Percentiles rank a stretch among this genome's conserved stretches.
Evolutionary conservation across 768 basidiomycete species (phyloP).

Genomic region (Mycena indigotica): DNA sequence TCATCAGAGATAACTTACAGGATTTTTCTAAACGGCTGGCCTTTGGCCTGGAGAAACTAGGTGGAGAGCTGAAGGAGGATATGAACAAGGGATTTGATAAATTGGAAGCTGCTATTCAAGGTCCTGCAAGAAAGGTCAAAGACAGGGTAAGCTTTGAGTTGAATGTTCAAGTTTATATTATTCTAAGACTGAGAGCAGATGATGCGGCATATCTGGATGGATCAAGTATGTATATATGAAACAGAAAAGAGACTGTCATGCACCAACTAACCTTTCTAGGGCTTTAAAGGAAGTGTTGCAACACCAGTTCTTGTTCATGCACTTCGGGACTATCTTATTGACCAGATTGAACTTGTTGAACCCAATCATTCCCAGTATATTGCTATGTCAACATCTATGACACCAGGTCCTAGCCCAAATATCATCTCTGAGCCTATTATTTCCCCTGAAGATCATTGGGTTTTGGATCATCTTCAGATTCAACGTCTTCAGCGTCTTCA

Average conservation of each 20-base stretch:
- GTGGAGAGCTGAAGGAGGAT: constrained; percentile 24
- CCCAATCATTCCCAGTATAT: constrained; percentile 25
- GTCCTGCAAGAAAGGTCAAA: constrained; percentile 27
- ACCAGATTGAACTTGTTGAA: constrained; percentile 23
- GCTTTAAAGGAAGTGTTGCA: constrained; percentile 31
- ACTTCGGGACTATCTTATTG: constrained; percentile 33
- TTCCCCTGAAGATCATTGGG: neutral
- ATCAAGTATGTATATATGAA: constrained; percentile 29
- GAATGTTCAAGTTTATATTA: neutral
- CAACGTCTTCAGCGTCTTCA: neutral
- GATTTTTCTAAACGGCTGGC: neutral
- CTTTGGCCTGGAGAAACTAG: constrained; percentile 22
- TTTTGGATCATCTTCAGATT: neutral
- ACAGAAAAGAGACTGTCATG: neutral
- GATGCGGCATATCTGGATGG: constrained; percentile 28
- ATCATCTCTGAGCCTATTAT: too few relatives aligned
- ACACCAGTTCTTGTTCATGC: constrained; percentile 31
- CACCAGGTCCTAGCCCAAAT: neutral
- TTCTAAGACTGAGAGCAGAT: constrained; percentile 22
- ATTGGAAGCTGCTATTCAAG: constrained; percentile 18
- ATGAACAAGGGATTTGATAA: constrained; percentile 14
- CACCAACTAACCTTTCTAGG: constrained; percentile 14
- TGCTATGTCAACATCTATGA: neutral
- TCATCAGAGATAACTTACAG: neutral
- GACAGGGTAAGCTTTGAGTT: constrained; percentile 16